Conservation (phyloP, 2,329 filamentous ascomycete genomes). For the Cordyceps fumosorosea region DNA sequence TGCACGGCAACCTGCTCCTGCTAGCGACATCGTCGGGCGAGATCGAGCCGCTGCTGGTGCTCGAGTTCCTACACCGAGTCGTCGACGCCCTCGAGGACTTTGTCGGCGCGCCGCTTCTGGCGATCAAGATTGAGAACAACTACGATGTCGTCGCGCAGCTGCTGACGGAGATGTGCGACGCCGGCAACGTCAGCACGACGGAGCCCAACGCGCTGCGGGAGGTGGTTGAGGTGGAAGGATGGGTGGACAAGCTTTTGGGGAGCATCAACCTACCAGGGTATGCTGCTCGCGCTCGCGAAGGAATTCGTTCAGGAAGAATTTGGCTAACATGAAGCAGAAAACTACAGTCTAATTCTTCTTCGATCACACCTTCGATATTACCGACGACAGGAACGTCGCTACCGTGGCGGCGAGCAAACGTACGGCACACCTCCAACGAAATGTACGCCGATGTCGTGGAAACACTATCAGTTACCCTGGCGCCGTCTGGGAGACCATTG, state of each 20-base stretch:
- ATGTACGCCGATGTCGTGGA: conserved; percentile 95
- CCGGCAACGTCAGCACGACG: conserved; percentile 79
- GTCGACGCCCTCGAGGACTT: conserved; percentile 94
- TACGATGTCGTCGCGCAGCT: conserved; percentile 95
- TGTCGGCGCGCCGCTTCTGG: conserved; percentile 77
- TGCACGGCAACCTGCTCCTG: conserved; percentile 82
- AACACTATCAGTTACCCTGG: conserved; percentile 77
- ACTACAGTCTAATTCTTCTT: conserved; percentile 31
- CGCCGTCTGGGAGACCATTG: conserved; percentile 81
- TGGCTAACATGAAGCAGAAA: conserved; percentile 28
- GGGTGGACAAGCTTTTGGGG: conserved; percentile 81
- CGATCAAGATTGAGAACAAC: conserved; percentile 77
- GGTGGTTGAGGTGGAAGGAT: conserved; percentile 83
- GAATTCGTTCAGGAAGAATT: background rate
- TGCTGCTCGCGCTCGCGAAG: background rate
- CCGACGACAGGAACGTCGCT: conserved; percentile 49
- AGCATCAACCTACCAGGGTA: conserved; percentile 79
- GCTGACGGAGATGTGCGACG: conserved; percentile 93
- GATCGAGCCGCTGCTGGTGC: conserved; percentile 78
- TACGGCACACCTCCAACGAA: conserved; percentile 94
- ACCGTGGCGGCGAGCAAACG: conserved; percentile 86
- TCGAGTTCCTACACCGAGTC: conserved; percentile 91
- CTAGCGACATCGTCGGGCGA: conserved; percentile 80
- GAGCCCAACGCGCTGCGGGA: conserved; percentile 91
- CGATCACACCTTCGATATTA: conserved; percentile 33